Conservation (phyloP, 2,329 filamentous ascomycete genomes). For the Sordariomycetes sp. region DNA sequence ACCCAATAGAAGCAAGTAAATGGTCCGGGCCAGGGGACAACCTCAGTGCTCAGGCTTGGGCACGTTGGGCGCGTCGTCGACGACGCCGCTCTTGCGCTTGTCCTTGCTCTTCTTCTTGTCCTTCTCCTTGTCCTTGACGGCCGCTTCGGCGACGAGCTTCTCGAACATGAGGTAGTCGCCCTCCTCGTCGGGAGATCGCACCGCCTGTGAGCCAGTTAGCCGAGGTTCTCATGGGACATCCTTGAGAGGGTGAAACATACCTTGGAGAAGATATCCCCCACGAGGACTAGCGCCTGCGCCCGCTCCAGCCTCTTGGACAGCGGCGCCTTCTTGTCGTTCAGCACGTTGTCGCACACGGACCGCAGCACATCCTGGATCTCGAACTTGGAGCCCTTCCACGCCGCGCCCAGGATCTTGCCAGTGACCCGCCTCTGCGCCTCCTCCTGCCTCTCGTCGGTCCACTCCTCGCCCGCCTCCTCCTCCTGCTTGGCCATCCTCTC, state of each 20-base stretch:
- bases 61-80: slow-evolving; percentile 15
- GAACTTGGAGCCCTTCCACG: slow-evolving; percentile 93
- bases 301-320: slow-evolving; percentile 81
- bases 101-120: slow-evolving; percentile 44
- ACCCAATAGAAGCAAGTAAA: background rate
- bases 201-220: slow-evolving; percentile 45
- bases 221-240: slow-evolving; percentile 4
- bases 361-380: slow-evolving; percentile 94
- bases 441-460: slow-evolving; percentile 94
- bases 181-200: slow-evolving; percentile 87
- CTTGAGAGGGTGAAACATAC: slow-evolving; percentile 35
- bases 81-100: slow-evolving; percentile 19
- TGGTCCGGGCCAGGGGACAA: background rate
- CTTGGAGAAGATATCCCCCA: slow-evolving; percentile 82
- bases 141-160: slow-evolving; percentile 92
- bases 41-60: background rate
- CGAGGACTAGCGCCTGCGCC: slow-evolving; percentile 78
- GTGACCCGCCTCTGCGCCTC: slow-evolving; percentile 95
- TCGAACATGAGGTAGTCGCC: slow-evolving; percentile 98
- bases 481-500: slow-evolving; percentile 98
- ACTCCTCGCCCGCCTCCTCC: slow-evolving; percentile 88
- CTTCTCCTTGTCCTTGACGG: slow-evolving; percentile 79
- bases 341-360: slow-evolving; percentile 83
- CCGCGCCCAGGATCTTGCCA: slow-evolving; percentile 93
- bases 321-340: slow-evolving; percentile 69